Conservation (phyloP, 2,329 filamentous ascomycete species). For the Pseudocercospora pini-densiflorae region DNA sequence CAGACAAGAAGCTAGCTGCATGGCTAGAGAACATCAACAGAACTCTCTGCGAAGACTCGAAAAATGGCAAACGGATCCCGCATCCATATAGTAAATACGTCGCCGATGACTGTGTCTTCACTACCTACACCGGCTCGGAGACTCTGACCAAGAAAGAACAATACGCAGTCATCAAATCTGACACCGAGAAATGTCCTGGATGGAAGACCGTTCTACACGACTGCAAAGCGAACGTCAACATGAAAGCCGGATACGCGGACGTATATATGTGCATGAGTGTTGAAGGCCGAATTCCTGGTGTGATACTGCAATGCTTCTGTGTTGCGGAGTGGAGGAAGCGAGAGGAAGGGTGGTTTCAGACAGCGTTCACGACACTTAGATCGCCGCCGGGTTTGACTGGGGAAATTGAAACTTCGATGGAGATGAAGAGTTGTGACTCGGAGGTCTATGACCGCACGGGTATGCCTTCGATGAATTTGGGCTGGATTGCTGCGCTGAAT, state of each 20-base stretch:
- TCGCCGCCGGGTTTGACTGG: neutral
- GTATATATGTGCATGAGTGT: conserved; percentile 5
- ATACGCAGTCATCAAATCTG: neutral
- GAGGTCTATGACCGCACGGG: neutral
- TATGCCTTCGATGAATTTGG: neutral
- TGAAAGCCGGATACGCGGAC: conserved; percentile 14
- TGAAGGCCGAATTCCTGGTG: neutral
- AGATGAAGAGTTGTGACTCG: neutral
- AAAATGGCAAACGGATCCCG: neutral
- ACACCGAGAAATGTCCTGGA: neutral
- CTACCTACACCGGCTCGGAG: neutral
- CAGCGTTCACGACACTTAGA: neutral
- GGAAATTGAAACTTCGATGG: neutral
- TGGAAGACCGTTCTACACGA: neutral
- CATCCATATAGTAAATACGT: neutral
- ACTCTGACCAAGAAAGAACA: neutral
- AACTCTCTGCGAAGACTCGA: neutral
- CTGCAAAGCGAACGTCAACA: conserved; percentile 9
- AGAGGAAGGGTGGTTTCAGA: conserved; percentile 9
- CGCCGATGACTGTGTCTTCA: neutral
- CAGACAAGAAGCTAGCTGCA: neutral
- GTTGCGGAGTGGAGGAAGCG: conserved; percentile 5
- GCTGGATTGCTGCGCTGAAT: neutral
- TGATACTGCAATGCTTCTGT: neutral
- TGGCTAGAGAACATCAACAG: neutral